Conservation (phyloP, 345 rosid species). For the Streptanthus diversifolius region DNA sequence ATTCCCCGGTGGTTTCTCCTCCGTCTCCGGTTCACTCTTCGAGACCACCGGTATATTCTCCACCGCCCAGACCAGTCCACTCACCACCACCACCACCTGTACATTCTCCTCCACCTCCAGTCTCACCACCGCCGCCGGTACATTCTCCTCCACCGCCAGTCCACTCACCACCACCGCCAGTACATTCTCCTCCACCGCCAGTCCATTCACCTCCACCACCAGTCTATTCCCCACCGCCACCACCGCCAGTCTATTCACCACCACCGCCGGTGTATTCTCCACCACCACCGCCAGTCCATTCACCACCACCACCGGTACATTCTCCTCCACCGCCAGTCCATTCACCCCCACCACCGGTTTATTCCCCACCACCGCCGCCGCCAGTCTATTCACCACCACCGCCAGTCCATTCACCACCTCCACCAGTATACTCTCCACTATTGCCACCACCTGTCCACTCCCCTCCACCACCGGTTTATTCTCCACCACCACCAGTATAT, state of each 20-base stretch:
- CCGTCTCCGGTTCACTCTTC: slow-evolving; percentile 11
- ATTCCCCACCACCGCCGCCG: slow-evolving; percentile 30
- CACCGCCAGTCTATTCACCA: slow-evolving; percentile 5
- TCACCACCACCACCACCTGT: neutral
- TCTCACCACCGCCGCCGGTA: neutral
- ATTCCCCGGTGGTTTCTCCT: slow-evolving; percentile 22
- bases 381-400: slow-evolving; percentile 28
- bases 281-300: slow-evolving; percentile 25
- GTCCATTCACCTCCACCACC: neutral
- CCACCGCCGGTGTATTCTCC: slow-evolving; percentile 11
- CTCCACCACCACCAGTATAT: slow-evolving; percentile 22
- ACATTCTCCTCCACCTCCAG: neutral
- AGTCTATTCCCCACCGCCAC: neutral
- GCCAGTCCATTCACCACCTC: neutral
- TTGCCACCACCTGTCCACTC: slow-evolving; percentile 22
- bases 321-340: slow-evolving; percentile 27
- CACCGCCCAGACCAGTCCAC: slow-evolving; percentile 1
- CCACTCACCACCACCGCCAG: neutral
- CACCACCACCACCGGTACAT: slow-evolving; percentile 21
- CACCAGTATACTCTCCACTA: neutral
- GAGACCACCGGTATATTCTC: neutral
- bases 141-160: neutral
- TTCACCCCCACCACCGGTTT: slow-evolving; percentile 1
- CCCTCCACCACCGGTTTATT: slow-evolving; percentile 25
- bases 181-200: neutral